Evolutionary conservation across 768 basidiomycete genomes (phyloP), one percentile per base, ranked within the genome.

Genomic region (Phlebiopsis gigantea): DNA sequence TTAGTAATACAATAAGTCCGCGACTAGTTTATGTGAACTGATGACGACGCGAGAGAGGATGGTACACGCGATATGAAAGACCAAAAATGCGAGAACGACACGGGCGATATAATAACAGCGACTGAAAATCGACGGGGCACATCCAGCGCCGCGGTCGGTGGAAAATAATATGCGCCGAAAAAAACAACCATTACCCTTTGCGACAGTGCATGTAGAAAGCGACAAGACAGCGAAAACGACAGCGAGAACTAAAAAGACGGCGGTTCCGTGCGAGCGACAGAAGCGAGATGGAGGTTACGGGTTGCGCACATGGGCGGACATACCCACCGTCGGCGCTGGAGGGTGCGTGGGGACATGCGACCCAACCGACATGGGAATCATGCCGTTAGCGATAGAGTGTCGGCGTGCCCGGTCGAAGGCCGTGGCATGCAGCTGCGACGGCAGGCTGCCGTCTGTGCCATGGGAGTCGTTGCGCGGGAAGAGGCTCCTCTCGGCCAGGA

Each of bases 371-470:
- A 55, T 55, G 47, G 47, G 47, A 9, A 57, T 57, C 34, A 44
- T 51, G 0, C 55, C 55, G 21, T 46, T 31, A 14, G 47, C 55
- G 34, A 57, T 57, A 8, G 55, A 57, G 29, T 49, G 55, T 3
- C 55, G 55, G n/a, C 55, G 55, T 2, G 17, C 6, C 43, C 47
- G 47, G 2, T 47, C 54, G 9, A 21, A 6, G 45, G 28, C 10
- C n/a, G 21, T 8, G 14, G 28, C 15, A 22, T 29, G 19, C 21
- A 6, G 15, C 1, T n/a, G 42, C 12, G 24, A 25, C 15, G 9
- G 22, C 8, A 14, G 25, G 21, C 22, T 10, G 4, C 21, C 15
- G 21, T 22, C 45, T 10, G 3, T 5, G 7, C 5, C 24, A 10
- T 14, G 12, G 4, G 4, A 5, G 1, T 46, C 24, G 5, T 26